A percentile compares a stretch with the other conserved stretches of the same genome.
These are phyloP conservation scores for Hura crepitans DNA, from an alignment of 441 rosid genomes.

Conservation along the genomic window DNA sequence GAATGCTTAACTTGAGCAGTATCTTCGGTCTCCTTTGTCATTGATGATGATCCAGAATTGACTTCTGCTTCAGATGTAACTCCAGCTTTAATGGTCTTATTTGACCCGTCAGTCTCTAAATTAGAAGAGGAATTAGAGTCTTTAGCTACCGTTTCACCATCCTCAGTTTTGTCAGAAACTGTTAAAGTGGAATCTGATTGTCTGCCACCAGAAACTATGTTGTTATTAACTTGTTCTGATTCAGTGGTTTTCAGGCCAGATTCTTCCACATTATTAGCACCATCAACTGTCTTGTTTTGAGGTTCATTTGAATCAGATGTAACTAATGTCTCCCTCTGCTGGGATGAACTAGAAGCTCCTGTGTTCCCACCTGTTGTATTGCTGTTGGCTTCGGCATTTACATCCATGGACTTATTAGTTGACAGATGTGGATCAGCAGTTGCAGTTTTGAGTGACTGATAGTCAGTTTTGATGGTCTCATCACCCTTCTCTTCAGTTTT, in stretches of 20 bases:
- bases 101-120: conserved; percentile 23
- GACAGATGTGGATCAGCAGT: conserved; percentile 11
- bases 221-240: conserved; percentile 28
- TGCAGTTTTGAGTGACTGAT: conserved; percentile 16
- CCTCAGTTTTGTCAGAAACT: conserved; percentile 26
- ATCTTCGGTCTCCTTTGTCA: conserved; percentile 14
- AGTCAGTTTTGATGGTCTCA: conserved; percentile 19
- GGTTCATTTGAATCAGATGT: conserved; percentile 29
- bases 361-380: conserved; percentile 25
- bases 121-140: conserved; percentile 33
- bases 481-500: conserved; percentile 33
- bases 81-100: conserved; percentile 29
- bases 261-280: conserved; percentile 27
- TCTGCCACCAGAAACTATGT: conserved; percentile 10
- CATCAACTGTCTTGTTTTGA: conserved; percentile 32
- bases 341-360: conserved; percentile 25
- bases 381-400: conserved; percentile 31
- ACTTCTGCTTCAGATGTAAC: conserved; percentile 29
- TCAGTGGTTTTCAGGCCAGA: conserved; percentile 25
- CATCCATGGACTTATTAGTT: conserved; percentile 29
- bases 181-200: conserved; percentile 26
- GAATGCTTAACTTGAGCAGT: conserved; percentile 26
- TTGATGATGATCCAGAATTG: conserved; percentile 24
- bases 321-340: conserved; percentile 38
- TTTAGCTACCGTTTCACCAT: conserved; percentile 20